A percentile compares a stretch with the other conserved stretches of the same genome.
Evolutionary conservation across 2,329 filamentous ascomycete genomes (phyloP).

Genomic region (Dryadomyces sulphureus): DNA sequence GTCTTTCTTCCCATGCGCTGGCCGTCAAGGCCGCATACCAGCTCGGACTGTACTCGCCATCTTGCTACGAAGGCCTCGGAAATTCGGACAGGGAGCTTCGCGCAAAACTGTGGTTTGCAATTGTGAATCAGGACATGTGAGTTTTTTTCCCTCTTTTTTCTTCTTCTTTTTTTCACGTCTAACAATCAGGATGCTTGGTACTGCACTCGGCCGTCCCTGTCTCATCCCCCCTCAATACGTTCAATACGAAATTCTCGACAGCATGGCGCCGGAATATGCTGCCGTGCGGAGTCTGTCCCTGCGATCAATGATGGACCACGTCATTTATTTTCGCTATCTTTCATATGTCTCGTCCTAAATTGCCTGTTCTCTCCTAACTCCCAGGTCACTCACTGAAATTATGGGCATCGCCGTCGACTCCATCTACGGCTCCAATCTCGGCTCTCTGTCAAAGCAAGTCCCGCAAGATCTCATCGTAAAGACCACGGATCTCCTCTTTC

Average conservation of each 20-base stretch:
- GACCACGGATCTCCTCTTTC: slow-evolving; percentile 6
- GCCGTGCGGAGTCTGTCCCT: not conserved
- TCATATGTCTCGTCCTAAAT: not conserved
- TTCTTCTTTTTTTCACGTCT: not conserved
- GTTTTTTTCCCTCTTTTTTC: not conserved
- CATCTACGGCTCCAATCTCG: slow-evolving; percentile 10
- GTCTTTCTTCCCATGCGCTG: slow-evolving; percentile 17
- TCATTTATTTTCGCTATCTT: slow-evolving; percentile 5
- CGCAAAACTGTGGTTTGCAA: slow-evolving; percentile 17
- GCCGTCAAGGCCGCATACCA: slow-evolving; percentile 19
- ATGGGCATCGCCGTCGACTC: slow-evolving; percentile 6
- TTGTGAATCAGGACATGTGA: slow-evolving; percentile 17
- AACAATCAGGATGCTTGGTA: slow-evolving; percentile 9
- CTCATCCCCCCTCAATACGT: slow-evolving; percentile 9
- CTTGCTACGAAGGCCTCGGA: slow-evolving; percentile 13
- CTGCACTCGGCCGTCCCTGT: slow-evolving; percentile 11
- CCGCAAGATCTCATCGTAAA: slow-evolving; percentile 4
- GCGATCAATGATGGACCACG: slow-evolving; percentile 1
- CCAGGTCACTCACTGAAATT: slow-evolving; percentile 6
- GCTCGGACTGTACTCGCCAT: slow-evolving; percentile 19
- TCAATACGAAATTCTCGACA: slow-evolving; percentile 3
- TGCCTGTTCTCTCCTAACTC: not conserved
- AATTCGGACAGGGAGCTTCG: slow-evolving; percentile 14
- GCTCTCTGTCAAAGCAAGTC: not conserved
- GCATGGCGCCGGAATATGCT: not conserved